Evolutionary conservation across 1,284 basidiomycete species (phyloP), one percentile per base, ranked within the genome.

Genomic region (Malassezia furfur): DNA sequence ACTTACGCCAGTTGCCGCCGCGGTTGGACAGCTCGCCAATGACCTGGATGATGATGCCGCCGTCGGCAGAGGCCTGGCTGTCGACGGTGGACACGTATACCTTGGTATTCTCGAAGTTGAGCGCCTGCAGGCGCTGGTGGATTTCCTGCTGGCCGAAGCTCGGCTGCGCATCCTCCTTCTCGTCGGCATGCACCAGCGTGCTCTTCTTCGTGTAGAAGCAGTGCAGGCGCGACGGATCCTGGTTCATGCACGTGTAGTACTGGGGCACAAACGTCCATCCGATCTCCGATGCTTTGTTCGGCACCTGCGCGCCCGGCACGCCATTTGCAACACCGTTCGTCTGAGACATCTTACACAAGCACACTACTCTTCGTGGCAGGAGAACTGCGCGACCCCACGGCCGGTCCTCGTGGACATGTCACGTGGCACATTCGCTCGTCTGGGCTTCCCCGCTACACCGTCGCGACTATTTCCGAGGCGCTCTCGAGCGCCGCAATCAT

Each of bases 141-240:
- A 99, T 98, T 82, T 96, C 90, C 90, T 96, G 85, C 78, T 98
- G 93, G 52, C 93, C 93, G 67, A 84, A 87, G 78, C 85, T 88
- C 34, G 88, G 81, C 65, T 84, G 84, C 55, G 81, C 78, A 52
- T 96, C 93, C 25, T 73, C 69, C 58, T 66, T 64, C 47, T 74
- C 72, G 78, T 94, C 91, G 55, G 91, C 94, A 87, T 87, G 79
- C 91, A 93, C 65, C 54, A 72, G 60, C 52, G 93, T 96, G 50
- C 91, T 96, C 69, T 84, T 83, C 82, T 96, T 96, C 75, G 86
- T 96, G 81, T 98, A 99, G 80, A 98, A 98, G 79, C 91, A 93
- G 79, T 98, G 93, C 65, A 98, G 83, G 76, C 90, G 87, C 78
- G 86, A 81, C 63, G 93, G 93, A 63, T 93, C 85, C 79, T 96